Base-by-base conservation (phyloP, 306 rosid genomes). In the Oxytropis ochrocephala region DNA sequence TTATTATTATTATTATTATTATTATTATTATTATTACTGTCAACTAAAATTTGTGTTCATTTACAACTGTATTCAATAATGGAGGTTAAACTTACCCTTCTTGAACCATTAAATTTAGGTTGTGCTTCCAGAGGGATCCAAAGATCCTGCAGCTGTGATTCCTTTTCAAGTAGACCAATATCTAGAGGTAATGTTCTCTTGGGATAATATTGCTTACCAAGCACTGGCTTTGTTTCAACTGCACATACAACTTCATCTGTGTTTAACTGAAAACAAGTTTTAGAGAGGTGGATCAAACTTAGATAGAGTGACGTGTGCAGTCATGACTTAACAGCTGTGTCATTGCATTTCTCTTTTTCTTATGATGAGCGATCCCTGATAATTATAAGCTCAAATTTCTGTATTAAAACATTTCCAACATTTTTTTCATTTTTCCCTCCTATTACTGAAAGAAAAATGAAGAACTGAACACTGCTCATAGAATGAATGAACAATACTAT, bases 41-140 rank as follows among this genome's bases (percentile, higher is more conserved):
- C 56, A 30, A 58, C 72, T 54, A 11, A 57, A 44, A 57, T 74
- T 74, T 71, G 9, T 46, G 42, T 56, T 78, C 62, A 13, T 11
- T 16, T 16, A 74, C 56, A 33, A 62, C 9, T 53, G 27, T 70
- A 42, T 39, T 30, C 60, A 59, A 57, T 47, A 16, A 50, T 55
- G 72, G 69, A 62, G 58, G 57, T 78, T 67, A 55, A 46, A 48
- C 32, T 30, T 72, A 30, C 57, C 52, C 10, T 58, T 66, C 54
- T 51, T 55, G 58, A 73, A 66, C 55, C 77, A 48, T 67, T 70
- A 29, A 54, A 70, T 79, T 74, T 72, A 90, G 99, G 88, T 94
- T 57, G 95, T 91, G 75, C 88, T 94, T 50, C 99, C 97, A 11
- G 97, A 94, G 88, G 96, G 97, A 78, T 91, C 97, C 59, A 88